Base-by-base conservation (phyloP, 1,284 basidiomycete species). In the Grifola frondosa region DNA sequence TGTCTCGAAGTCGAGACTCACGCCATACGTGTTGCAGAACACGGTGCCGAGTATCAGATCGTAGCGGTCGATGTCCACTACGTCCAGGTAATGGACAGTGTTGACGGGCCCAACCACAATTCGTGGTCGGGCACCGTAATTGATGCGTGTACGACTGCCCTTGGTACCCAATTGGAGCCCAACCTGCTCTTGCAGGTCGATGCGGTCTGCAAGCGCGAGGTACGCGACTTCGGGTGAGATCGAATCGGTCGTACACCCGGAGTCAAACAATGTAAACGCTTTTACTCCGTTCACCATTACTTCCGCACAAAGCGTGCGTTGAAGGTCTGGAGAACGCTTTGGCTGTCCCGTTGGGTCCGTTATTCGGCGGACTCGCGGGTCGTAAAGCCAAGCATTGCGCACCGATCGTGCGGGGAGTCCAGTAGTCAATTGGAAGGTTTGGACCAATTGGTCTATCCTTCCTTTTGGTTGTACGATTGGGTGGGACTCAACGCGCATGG, bases 11-110 rank as follows among this genome's bases (percentile, higher is more conserved):
- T 64, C 61, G 0, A 67, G 35, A 2, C 49, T 16, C 2, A 64
- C 51, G 3, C 53, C 43, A 33, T 58, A 40, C 29, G 50, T 29
- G 6, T 34, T 23, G 38, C 65, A 52, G 49, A 62, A 66, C 4
- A 57, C 56, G 1, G 60, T 60, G 3, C 65, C 65, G 1, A 67
- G 42, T 1, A 68, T 53, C 0, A 52, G 34, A 33, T 67, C 62
- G 40, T 67, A 67, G 1, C 52, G 39, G 34, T 65, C 64, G 1
- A 67, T 19, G 42, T 68, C 65, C 0, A 57, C 57, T 1, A 66
- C 44, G 35, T 68, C 63, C 16, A 65, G 53, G 32, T 62, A 60
- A 0, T 41, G 15, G 2, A 3, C 3, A 1, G 24, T 19, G 12
- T 28, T 9, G 4, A 41, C 28, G 1, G 36, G 17, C 5, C 46